phyloP scores from a whole-genome alignment of 306 rosid species.

The Quercus rubra region DNA sequence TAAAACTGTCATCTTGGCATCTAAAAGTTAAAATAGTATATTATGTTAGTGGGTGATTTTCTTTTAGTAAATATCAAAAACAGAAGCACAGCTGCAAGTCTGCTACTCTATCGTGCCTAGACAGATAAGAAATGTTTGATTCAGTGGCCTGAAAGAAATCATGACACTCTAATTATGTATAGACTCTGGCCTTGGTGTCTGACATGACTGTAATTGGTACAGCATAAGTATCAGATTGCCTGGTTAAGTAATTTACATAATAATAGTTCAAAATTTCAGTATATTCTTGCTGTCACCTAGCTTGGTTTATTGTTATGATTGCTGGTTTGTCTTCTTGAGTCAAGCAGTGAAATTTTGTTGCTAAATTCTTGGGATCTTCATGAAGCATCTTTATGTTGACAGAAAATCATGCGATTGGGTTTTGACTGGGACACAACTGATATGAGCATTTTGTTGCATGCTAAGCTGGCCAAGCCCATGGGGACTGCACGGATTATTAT shows the following conservation, averaged over 20 bases:
- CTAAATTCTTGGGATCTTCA: slow-evolving; percentile 17
- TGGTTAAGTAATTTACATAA: no score
- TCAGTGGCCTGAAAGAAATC: background rate
- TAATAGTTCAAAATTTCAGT: no score
- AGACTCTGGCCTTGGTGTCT: background rate
- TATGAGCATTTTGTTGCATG: slow-evolving; percentile 84
- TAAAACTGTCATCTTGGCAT: background rate
- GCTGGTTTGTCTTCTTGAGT: slow-evolving; percentile 11
- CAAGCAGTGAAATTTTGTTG: slow-evolving; percentile 3
- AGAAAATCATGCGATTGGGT: slow-evolving; percentile 74
- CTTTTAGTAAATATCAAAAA: background rate
- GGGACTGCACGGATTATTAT: slow-evolving; percentile 96
- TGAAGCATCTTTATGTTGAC: slow-evolving; percentile 26
- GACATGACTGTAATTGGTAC: background rate
- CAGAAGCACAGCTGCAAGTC: no score
- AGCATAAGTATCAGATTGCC: background rate
- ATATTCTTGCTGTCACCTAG: background rate
- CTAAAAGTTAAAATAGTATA: background rate
- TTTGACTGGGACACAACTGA: slow-evolving; percentile 96
- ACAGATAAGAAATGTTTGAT: no score
- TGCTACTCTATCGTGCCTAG: no score
- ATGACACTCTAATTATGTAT: no score
- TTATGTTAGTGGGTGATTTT: background rate
- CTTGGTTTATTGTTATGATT: background rate
- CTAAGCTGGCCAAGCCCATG: slow-evolving; percentile 80